These are phyloP conservation scores for Cutaneotrichosporon dermatis DNA, from an alignment of 1,284 basidiomycete genomes.

Conservation along the genomic window DNA sequence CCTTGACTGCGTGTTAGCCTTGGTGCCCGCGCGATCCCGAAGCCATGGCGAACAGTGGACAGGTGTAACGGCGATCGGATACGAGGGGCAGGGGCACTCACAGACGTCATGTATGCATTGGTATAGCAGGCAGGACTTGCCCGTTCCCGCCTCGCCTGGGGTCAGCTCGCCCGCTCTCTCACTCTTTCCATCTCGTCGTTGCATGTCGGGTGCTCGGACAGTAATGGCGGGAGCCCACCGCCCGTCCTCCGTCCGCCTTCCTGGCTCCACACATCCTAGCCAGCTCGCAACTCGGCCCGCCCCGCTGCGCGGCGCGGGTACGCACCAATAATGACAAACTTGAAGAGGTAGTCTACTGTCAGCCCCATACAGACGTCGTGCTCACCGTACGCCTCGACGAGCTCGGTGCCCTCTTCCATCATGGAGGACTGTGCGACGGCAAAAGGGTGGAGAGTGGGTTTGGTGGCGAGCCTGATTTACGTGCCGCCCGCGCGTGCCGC, in stretches of 20 bases:
- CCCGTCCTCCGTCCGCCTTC: neutral
- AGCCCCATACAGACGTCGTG: conserved; percentile 1
- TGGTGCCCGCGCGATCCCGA: no score
- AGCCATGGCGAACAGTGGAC: neutral
- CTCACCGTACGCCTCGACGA: conserved; percentile 86
- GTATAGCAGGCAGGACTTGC: conserved; percentile 92
- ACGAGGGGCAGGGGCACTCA: conserved; percentile 51
- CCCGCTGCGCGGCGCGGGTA: neutral
- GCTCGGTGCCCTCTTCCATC: conserved; percentile 66
- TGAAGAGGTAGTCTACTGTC: conserved; percentile 84
- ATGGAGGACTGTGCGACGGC: conserved; percentile 1
- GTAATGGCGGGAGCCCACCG: neutral
- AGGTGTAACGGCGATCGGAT: neutral
- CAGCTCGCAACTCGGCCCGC: no score
- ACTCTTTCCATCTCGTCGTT: neutral
- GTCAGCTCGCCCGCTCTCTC: conserved; percentile 4
- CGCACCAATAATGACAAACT: conserved; percentile 90
- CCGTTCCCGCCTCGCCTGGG: conserved; percentile 88
- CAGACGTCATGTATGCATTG: conserved; percentile 93
- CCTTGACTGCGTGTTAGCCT: conserved; percentile 65
- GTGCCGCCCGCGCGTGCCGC: neutral
- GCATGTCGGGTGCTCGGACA: neutral
- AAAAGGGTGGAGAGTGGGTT: neutral
- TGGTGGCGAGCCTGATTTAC: neutral
- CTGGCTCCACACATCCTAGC: no score